These are phyloP conservation scores for Tolypocladium pustulatum DNA, from an alignment of 2,329 filamentous ascomycete genomes.

Conservation along the genomic window DNA sequence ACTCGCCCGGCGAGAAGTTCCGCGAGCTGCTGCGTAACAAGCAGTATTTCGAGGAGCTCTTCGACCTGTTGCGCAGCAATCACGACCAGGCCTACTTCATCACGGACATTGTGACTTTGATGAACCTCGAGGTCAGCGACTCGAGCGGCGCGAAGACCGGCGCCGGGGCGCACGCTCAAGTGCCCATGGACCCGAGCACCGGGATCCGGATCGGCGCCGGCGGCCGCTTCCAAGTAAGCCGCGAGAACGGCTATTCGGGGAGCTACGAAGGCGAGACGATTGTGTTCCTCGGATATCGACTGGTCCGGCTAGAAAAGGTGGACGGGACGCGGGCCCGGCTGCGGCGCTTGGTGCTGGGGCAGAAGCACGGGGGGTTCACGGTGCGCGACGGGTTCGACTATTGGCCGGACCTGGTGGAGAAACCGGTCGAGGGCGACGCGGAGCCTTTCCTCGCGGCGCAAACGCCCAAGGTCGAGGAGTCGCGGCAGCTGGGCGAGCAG, in stretches of 20 bases:
- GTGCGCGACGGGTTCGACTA: constrained; percentile 15
- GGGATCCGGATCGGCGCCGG: constrained; percentile 10
- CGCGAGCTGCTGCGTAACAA: constrained; percentile 14
- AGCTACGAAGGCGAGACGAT: constrained; percentile 17
- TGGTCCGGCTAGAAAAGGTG: constrained; percentile 16
- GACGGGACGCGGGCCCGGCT: constrained; percentile 13
- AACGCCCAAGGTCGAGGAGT: constrained; percentile 3
- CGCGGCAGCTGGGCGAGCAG: constrained; percentile 1
- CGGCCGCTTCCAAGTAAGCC: constrained; percentile 8
- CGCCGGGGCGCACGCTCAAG: constrained; percentile 7
- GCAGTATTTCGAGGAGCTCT: constrained; percentile 16
- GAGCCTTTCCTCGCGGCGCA: constrained; percentile 8
- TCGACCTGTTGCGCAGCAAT: constrained; percentile 12
- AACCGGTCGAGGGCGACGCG: constrained; percentile 12
- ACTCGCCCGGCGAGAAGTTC: constrained; percentile 17
- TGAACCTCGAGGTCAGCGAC: constrained; percentile 13
- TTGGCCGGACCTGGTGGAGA: constrained; percentile 15
- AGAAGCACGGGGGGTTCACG: constrained; percentile 21
- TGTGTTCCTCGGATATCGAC: constrained; percentile 16
- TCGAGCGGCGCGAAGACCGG: constrained; percentile 3
- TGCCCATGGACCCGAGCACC: constrained; percentile 10
- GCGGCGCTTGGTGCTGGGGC: constrained; percentile 32
- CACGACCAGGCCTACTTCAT: constrained; percentile 16
- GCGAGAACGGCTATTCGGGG: constrained; percentile 11
- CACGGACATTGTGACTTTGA: constrained; percentile 16